Base-by-base conservation (phyloP, 2,329 filamentous ascomycete species). In the Colletotrichum liaoningense region DNA sequence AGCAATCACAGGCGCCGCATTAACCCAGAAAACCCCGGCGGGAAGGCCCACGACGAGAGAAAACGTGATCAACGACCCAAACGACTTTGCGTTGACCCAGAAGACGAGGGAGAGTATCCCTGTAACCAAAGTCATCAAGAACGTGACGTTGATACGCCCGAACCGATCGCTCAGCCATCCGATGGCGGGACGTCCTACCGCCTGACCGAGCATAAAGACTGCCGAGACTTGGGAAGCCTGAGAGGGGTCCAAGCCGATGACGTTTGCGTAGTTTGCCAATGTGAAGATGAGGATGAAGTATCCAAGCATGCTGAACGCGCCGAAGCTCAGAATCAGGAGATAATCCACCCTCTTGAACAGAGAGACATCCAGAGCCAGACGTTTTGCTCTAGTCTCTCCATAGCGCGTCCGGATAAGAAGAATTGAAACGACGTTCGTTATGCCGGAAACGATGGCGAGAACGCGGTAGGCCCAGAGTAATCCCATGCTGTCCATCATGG, bases 391-490 rank as follows among this genome's bases (percentile, higher is more conserved):
- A 8, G 9, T 22, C 58, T 28, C 19, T 22, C 12, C 26, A 26
- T 22, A 22, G 3, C 33, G 8, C 12, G 62, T 33, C 71, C 58
- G n/a, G 63, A 83, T 75, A 3, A 86, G 75, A 4, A 82, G 59
- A 1, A 78, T 80, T 2, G 80, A 82, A 11, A 76, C 59, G 6
- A 79, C 26, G 73, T 81, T 82, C 8, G 78, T 78, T 0, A 73
- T 75, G 9, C 80, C 75, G 6, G 77, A 76, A 1, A 82, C 74
- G n/a, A 84, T 73, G 0, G 78, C 83, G 16, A 79, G 84, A 56
- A 81, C 83, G 19, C 83, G 79, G 69, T 83, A 79, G 24, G 81
- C 79, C 82, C 81, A 87, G 2, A 24, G 72, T 1, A 85, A 76
- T 1, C 76, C 76, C 2, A 83, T 75, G 3, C 72, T 73, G 19